Evolutionary conservation across 1,284 basidiomycete species (phyloP), one percentile per base, ranked within the genome.

Genomic region (Apiotrichum porosum): DNA sequence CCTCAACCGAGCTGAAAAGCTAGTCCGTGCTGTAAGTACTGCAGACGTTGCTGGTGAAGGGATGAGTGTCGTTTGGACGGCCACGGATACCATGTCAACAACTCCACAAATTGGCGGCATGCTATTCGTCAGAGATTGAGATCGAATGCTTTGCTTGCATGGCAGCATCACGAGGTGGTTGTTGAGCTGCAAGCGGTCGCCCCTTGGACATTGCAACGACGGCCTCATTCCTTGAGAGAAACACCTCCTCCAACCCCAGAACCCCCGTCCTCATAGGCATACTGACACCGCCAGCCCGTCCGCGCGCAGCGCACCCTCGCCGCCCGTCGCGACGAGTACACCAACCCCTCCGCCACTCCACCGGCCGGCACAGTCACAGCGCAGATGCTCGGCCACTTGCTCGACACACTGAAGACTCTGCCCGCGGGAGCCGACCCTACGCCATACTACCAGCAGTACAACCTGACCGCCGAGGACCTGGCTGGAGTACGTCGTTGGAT

Each of bases 341-440:
- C 79, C 78, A 34, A 63, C 5, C 48, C 63, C 9, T 65, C 68
- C 6, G 42, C 37, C 35, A 49, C 58, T 40, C 69, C 74, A 1
- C 72, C 75, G 3, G 71, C 65, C 1, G 78, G 86, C 56, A 79
- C 78, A 33, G 67, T 88, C 4, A 76, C 80, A 43, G 81, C 81
- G 3, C 62, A 75, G n/a, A 70, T 78, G 2, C 73, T 92, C 19
- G 73, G 76, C 8, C 77, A 79, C 4, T 73, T 89, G 2, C 75
- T 91, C 12, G 82, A 89, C 56, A 76, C 78, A 49, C 78, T 84
- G 44, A 88, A 88, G 71, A 65, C 73, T 3, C 73, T 76, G 0
- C 67, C 68, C 21, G 73, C 78, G 0, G 61, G 54, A 4, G 58
- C 69, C 22, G 80, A 83, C 80, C 42, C 68, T 71, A 44, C 38